These are phyloP conservation scores for Mollisiaceae sp. DNA, from an alignment of 2,329 filamentous ascomycete species.

Conservation along the genomic window DNA sequence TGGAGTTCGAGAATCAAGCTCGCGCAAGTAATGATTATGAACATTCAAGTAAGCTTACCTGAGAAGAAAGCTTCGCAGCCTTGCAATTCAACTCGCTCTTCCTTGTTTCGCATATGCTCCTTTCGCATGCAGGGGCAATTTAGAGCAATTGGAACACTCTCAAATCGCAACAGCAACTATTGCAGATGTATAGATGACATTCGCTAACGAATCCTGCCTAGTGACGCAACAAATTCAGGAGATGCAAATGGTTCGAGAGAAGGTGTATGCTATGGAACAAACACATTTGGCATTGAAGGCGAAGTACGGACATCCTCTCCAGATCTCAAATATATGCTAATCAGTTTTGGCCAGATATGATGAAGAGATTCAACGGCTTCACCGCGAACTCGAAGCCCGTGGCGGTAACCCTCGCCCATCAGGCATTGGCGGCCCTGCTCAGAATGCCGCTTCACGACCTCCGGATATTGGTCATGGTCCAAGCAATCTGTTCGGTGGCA, in stretches of 20 bases:
- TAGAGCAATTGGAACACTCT: background rate
- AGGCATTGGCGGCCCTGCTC: constrained; percentile 73
- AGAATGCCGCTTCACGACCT: constrained; percentile 83
- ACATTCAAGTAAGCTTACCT: constrained; percentile 78
- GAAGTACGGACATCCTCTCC: constrained; percentile 66
- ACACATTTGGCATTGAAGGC: constrained; percentile 85
- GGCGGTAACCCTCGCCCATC: constrained; percentile 68
- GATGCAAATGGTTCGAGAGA: constrained; percentile 91
- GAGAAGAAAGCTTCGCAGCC: background rate
- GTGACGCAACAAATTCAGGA: constrained; percentile 91
- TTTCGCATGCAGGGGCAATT: background rate
- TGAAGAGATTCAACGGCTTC: constrained; percentile 83
- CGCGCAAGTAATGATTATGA: constrained; percentile 87
- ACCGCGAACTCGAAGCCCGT: constrained; percentile 81
- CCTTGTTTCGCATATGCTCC: background rate
- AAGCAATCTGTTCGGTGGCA: constrained; percentile 91
- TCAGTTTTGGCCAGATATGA: constrained; percentile 73
- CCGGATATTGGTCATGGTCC: constrained; percentile 84
- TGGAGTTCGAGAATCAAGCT: constrained; percentile 87
- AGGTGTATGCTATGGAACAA: constrained; percentile 92
- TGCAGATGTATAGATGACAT: background rate
- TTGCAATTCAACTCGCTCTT: background rate
- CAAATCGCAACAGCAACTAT: background rate
- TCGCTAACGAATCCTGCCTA: constrained; percentile 45
- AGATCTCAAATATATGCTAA: constrained; percentile 17